A percentile compares a stretch with the other conserved stretches of the same genome.
Evolutionary conservation across 495 filamentous ascomycete genomes (phyloP).

Genomic region (Talaromyces thailandensis): DNA sequence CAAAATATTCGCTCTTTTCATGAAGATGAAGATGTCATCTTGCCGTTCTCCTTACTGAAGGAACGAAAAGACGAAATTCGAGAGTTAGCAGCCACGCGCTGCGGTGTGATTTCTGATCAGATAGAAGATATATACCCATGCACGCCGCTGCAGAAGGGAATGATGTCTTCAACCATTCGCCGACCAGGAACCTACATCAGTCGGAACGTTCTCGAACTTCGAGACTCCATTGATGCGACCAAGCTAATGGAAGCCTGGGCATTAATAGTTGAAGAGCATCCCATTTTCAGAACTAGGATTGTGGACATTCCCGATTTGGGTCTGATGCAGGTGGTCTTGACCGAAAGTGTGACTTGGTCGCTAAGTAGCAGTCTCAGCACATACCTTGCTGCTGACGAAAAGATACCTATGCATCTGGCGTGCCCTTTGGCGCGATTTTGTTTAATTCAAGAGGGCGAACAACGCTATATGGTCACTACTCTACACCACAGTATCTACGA

Average conservation of each 20-base stretch:
- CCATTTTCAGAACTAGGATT: too few species aligned
- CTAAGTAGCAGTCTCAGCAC: too few species aligned
- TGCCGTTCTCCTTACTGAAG: neutral
- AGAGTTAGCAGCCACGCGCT: conserved; percentile 1
- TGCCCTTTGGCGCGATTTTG: neutral
- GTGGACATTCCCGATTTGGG: too few species aligned
- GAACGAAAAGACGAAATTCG: neutral
- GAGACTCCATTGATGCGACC: too few species aligned
- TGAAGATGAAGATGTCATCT: neutral
- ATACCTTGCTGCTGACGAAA: too few species aligned
- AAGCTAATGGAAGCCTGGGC: too few species aligned
- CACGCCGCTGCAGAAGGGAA: conserved; percentile 51
- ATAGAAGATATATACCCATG: conserved; percentile 53
- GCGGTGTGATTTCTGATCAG: conserved; percentile 11
- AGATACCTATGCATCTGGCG: conserved; percentile 10
- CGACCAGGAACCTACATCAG: conserved; percentile 19
- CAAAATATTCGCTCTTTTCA: neutral
- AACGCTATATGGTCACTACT: conserved; percentile 6
- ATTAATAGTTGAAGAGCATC: too few species aligned
- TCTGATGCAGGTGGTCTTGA: too few species aligned
- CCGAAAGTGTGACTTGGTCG: too few species aligned
- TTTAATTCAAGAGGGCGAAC: neutral
- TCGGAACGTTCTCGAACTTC: conserved; percentile 18
- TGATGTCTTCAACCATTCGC: conserved; percentile 39
- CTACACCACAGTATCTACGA: conserved; percentile 15